Conservation (phyloP, 2,329 filamentous ascomycete species). For the Monilinia fructigena region DNA sequence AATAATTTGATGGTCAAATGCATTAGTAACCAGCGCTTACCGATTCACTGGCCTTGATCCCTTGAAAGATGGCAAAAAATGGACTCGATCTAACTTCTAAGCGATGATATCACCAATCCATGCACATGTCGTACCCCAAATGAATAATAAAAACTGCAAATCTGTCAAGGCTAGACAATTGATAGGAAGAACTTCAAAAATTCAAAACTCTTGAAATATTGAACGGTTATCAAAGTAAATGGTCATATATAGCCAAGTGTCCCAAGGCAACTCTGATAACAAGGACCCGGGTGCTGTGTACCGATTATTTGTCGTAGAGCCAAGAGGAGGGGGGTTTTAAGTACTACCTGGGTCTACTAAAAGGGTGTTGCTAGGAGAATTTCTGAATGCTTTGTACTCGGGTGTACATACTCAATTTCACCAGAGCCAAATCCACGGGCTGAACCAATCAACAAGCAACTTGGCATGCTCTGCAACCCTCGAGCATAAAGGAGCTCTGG, state of each 20-base stretch:
- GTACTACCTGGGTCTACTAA: conserved; percentile 8
- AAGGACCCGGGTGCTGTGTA: conserved; percentile 16
- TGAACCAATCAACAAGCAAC: conserved; percentile 5
- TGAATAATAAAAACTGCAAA: conserved; percentile 3
- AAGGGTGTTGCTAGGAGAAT: conserved; percentile 14
- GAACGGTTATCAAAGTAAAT: neutral
- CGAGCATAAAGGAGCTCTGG: neutral
- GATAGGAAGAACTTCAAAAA: conserved; percentile 11
- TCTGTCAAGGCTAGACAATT: conserved; percentile 4
- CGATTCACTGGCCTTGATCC: conserved; percentile 2
- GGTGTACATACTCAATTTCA: conserved; percentile 20
- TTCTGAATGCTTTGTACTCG: conserved; percentile 6
- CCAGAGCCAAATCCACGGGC: neutral
- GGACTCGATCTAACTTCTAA: conserved; percentile 1
- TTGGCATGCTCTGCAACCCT: conserved; percentile 6
- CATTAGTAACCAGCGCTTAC: conserved; percentile 9
- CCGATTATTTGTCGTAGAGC: conserved; percentile 19
- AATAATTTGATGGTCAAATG: conserved; percentile 9
- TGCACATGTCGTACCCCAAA: neutral
- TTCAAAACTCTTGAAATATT: conserved; percentile 2
- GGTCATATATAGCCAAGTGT: neutral
- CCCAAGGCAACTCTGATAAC: conserved; percentile 2
- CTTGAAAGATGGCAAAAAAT: neutral
- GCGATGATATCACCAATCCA: conserved; percentile 19
- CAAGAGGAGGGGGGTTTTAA: conserved; percentile 7